Base-by-base conservation (phyloP, 768 basidiomycete species). In the Pleurotus giganteus region DNA sequence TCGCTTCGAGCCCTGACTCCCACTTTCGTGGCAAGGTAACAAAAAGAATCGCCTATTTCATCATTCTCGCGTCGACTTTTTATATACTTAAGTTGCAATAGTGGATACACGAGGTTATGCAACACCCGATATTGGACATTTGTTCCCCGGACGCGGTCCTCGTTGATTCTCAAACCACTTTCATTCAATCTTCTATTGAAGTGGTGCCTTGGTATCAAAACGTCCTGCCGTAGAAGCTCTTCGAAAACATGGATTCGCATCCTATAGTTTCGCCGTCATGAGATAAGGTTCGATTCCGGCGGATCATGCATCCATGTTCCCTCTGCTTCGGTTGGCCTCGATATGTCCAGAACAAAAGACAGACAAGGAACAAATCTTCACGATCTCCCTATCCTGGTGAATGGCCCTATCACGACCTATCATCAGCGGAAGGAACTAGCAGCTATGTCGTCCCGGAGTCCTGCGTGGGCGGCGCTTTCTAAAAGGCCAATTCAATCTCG, bases 1-100 rank as follows among this genome's bases (percentile, higher is more conserved):
- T 26, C 19, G 37, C 50, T 23, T 41, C 50, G 50, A 41, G 50
- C 34, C 52, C 42, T 42, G 39, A 29, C 43, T 53, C 52, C 52
- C 52, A 53, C 41, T 53, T 53, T 36, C 42, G 29, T 44, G 27
- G 42, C 39, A 53, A 42, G 52, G 24, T 21, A 53, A 53, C 52
- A 44, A 53, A 42, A 53, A 29, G 32, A 53, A 17, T 27, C 31
- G 21, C 37, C 41, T 32, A 21, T 24, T 42, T 42, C 24, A 53
- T 53, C 21, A 6, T 53, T 53, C 52, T 29, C 52, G 41, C 52
- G 41, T 39, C 43, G 52, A 43, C 52, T 7, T 11, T 24, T 7
- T 24, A 12, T 37, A 37, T 39, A 37, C 49, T 31, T 51, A 26
- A 32, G 49, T 37, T 37, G 32, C 49, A 37, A 51, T 17, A 51